A percentile compares a stretch with the other conserved stretches of the same genome.
Conservation (phyloP, 1,139 yeast genomes). For the Hyphopichia buzzinii region DNA sequence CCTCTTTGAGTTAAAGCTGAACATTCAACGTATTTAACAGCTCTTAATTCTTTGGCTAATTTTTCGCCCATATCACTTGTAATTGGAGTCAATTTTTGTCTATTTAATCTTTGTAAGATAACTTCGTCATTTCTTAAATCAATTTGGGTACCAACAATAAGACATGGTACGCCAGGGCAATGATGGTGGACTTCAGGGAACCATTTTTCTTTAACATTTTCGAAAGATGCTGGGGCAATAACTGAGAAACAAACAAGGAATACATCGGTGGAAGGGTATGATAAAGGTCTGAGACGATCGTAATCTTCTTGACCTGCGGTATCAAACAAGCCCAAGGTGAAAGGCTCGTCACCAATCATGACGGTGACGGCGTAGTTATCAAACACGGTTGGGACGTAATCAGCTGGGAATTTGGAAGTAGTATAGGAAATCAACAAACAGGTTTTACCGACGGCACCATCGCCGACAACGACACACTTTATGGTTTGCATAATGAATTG, state of each 20-base stretch:
- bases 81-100: slow-evolving; percentile 88
- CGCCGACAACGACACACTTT: slow-evolving; percentile 96
- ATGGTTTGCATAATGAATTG: slow-evolving; percentile 93
- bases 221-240: slow-evolving; percentile 96
- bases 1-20: slow-evolving; percentile 98
- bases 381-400: slow-evolving; percentile 86
- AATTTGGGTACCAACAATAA: slow-evolving; percentile 93
- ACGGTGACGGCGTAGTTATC: slow-evolving; percentile 98
- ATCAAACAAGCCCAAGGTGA: slow-evolving; percentile 92
- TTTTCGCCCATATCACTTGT: slow-evolving; percentile 86
- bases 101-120: slow-evolving; percentile 80
- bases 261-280: slow-evolving; percentile 96
- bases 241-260: slow-evolving; percentile 93
- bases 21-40: slow-evolving; percentile 95
- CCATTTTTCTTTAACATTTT: slow-evolving; percentile 97
- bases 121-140: slow-evolving; percentile 94
- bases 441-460: slow-evolving; percentile 97
- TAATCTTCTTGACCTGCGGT: slow-evolving; percentile 99
- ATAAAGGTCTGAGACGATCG: slow-evolving; percentile 92
- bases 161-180: slow-evolving; percentile 96
- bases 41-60: slow-evolving; percentile 88
- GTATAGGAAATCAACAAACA: slow-evolving; percentile 89
- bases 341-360: slow-evolving; percentile 98
- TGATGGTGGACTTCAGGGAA: slow-evolving; percentile 97
- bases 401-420: slow-evolving; percentile 83